phyloP scores from a whole-genome alignment of 176 grass and related monocot genomes.

The Phragmites australis region DNA sequence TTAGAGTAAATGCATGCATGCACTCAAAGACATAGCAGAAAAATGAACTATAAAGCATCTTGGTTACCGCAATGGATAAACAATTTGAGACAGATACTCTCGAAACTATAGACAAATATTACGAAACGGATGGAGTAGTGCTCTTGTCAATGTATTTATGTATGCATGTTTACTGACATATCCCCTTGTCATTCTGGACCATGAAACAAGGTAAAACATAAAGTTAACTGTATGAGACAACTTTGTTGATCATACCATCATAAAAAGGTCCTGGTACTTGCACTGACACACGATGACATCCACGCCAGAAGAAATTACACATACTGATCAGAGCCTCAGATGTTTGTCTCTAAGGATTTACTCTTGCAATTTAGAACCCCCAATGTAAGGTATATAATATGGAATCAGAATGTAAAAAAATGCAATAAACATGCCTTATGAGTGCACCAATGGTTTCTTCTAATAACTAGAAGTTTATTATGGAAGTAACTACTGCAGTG shows the following conservation, averaged over 20 bases:
- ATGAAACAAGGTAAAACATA: neutral
- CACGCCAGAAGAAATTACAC: constrained; percentile 1
- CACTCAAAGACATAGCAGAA: too few species aligned
- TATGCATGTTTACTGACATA: neutral
- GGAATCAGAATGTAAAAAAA: neutral
- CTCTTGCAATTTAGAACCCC: neutral
- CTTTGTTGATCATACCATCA: neutral
- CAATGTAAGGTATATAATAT: neutral
- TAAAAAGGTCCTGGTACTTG: neutral
- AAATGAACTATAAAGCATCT: too few species aligned
- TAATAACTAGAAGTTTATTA: neutral
- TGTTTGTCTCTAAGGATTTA: neutral
- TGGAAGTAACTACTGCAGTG: constrained; percentile 1
- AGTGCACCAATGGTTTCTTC: neutral
- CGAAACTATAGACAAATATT: too few species aligned
- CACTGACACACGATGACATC: neutral
- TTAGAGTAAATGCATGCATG: too few species aligned
- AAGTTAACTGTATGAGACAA: neutral
- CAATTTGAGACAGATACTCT: too few species aligned
- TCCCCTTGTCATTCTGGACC: neutral
- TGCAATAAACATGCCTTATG: neutral
- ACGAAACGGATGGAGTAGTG: too few species aligned
- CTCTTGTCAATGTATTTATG: neutral
- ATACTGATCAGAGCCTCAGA: neutral
- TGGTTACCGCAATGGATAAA: too few species aligned